Base-by-base conservation (phyloP, 768 basidiomycete genomes). In the Mycena rosella region DNA sequence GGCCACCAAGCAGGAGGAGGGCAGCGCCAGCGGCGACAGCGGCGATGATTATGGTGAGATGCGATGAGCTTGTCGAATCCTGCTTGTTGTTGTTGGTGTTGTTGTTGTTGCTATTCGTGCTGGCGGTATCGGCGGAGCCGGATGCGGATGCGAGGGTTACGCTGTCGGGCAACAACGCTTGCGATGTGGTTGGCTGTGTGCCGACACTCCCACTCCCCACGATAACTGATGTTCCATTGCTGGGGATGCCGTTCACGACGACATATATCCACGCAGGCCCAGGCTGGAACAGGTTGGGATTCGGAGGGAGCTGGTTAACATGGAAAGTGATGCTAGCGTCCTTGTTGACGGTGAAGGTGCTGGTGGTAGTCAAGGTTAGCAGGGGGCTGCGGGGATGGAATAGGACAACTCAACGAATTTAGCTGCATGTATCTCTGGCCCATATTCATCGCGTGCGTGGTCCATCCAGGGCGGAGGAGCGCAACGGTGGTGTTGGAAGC, bases 231-330 rank as follows among this genome's bases (percentile, higher is more conserved):
- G 85, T 84, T 11, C 89, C 94, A 61, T 88, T 88, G 45, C 86
- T 87, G 8, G 93, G 94, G n/a, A 94, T 85, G 52, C 91, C 93
- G 64, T 89, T 82, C 66, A 94, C 85, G 38, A 87, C 88, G 65
- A 94, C 89, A 74, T 89, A 94, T 64, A 93, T 58, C 68, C 92
- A 78, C 5, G 84, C 89, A 6, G 94, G 93, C 0, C 94, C 94
- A 14, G 94, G 92, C 63, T 86, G 85, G 78, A 93, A 81, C 66
- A 93, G 61, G 72, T 89, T 87, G 18, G 91, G 74, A 75, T 88
- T 89, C 1, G 89, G 88, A 0, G 91, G 91, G 6, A 85, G 80
- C 75, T 91, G 91, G 13, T 85, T 74, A 44, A 90, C 88, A 76
- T 91, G 85, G 18, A 92, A 76, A 6, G 81, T 83, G 63, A 88